phyloP scores from a whole-genome alignment of 1,139 yeast genomes.

The Debaryomycetaceae sp. region DNA sequence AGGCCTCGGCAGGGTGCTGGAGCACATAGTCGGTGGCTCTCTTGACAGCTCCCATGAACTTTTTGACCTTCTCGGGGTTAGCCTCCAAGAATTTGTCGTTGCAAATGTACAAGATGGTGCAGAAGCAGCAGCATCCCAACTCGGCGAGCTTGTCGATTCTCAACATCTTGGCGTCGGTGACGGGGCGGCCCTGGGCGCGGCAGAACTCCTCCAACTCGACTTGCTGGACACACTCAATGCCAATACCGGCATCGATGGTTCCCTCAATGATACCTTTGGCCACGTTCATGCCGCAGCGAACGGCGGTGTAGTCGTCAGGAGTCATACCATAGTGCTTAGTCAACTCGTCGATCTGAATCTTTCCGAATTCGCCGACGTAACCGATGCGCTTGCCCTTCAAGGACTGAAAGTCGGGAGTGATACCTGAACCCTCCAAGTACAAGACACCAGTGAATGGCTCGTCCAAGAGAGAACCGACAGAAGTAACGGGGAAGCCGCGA shows the following conservation, averaged over 20 bases:
- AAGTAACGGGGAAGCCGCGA: conserved; percentile 46
- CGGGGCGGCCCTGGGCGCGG: conserved; percentile 31
- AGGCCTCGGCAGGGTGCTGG: conserved; percentile 32
- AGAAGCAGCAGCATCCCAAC: conserved; percentile 51
- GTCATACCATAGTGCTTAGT: conserved; percentile 46
- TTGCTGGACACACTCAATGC: conserved; percentile 50
- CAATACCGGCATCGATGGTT: conserved; percentile 46
- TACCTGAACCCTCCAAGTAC: conserved; percentile 41
- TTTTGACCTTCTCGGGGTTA: conserved; percentile 37
- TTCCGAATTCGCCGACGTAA: conserved; percentile 51
- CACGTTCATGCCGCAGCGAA: conserved; percentile 52
- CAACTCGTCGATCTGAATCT: conserved; percentile 46
- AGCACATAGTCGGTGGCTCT: conserved; percentile 39
- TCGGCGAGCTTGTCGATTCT: conserved; percentile 48
- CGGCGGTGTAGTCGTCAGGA: conserved; percentile 48
- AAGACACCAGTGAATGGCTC: conserved; percentile 50
- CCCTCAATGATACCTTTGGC: conserved; percentile 47
- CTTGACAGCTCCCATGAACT: conserved; percentile 38
- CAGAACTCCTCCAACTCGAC: conserved; percentile 46
- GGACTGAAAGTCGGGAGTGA: conserved; percentile 39
- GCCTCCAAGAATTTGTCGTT: conserved; percentile 40
- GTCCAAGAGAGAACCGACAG: conserved; percentile 44
- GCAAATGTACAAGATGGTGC: conserved; percentile 44
- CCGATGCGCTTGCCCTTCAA: conserved; percentile 45
- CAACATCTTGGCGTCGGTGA: conserved; percentile 41